A percentile compares a stretch with the other conserved stretches of the same genome.
Evolutionary conservation across 148 eudicot species (phyloP).

Genomic region (Pouteria glomerata): DNA sequence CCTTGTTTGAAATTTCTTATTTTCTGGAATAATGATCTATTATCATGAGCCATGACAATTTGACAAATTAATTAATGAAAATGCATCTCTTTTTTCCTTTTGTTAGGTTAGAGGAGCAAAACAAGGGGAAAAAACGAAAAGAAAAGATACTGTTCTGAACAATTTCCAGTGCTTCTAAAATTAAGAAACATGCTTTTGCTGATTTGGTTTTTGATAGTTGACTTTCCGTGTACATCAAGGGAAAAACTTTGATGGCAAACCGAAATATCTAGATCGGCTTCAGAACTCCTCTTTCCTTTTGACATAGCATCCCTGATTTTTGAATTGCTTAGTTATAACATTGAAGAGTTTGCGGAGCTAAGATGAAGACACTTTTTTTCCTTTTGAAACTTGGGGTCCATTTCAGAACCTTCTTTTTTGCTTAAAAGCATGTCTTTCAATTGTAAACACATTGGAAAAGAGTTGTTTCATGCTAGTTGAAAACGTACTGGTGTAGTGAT

Average conservation of each 20-base stretch:
- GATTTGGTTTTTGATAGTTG: not conserved
- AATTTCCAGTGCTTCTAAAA: not conserved
- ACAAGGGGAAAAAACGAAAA: not conserved
- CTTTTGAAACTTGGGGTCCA: too few species aligned
- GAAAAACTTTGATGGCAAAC: not conserved
- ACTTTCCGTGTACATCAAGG: slow-evolving; percentile 3
- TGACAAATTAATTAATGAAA: not conserved
- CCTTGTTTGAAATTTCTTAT: not conserved
- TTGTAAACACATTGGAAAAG: too few species aligned
- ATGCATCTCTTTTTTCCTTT: not conserved
- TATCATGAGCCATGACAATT: too few species aligned
- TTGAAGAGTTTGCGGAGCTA: not conserved
- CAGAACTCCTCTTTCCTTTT: not conserved
- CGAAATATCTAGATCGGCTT: not conserved
- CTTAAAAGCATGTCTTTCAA: too few species aligned
- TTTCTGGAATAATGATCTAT: not conserved
- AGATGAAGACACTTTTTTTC: not conserved
- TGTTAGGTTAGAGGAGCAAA: not conserved
- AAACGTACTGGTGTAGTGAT: too few species aligned
- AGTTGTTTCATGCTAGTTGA: too few species aligned
- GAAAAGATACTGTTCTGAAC: not conserved
- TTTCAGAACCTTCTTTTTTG: too few species aligned
- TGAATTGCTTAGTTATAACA: not conserved
- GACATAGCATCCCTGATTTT: not conserved
- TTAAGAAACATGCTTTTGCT: not conserved